Percentiles rank a stretch among this genome's conserved stretches.
Conservation (phyloP, 2,329 filamentous ascomycete genomes). For the Pezicula rhizophila region DNA sequence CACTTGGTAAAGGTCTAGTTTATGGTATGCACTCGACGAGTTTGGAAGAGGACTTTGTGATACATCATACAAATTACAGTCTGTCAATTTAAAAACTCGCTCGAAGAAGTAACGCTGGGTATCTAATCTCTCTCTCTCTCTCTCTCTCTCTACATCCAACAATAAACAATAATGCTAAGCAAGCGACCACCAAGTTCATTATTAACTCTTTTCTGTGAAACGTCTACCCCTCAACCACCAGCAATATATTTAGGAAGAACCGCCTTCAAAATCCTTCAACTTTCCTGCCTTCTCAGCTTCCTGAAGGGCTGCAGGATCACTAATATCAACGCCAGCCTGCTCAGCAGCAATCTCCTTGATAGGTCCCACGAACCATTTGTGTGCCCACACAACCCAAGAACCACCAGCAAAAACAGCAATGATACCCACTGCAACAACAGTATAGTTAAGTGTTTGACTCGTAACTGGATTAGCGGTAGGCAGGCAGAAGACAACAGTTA, state of each 20-base stretch:
- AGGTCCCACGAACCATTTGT: slow-evolving; percentile 50
- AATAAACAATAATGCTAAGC: too few relatives aligned
- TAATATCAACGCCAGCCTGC: slow-evolving; percentile 39
- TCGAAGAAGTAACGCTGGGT: too few relatives aligned
- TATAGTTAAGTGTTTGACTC: slow-evolving; percentile 53
- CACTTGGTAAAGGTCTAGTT: too few relatives aligned
- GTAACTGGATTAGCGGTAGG: slow-evolving; percentile 50
- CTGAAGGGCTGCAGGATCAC: slow-evolving; percentile 21
- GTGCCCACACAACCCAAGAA: slow-evolving; percentile 47
- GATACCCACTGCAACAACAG: slow-evolving; percentile 52
- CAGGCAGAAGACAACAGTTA: slow-evolving; percentile 52
- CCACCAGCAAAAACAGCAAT: slow-evolving; percentile 40
- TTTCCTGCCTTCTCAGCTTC: slow-evolving; percentile 13
- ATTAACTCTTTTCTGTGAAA: too few relatives aligned
- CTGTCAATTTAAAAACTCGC: too few relatives aligned
- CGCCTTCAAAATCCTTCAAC: background rate
- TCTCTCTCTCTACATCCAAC: too few relatives aligned
- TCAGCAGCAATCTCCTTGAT: slow-evolving; percentile 46
- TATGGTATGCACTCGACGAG: too few relatives aligned
- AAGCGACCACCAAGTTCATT: too few relatives aligned
- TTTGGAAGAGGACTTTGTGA: too few relatives aligned
- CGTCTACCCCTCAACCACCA: background rate
- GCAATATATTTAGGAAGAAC: background rate
- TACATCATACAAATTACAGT: too few relatives aligned
- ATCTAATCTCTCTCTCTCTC: too few relatives aligned